Evolutionary conservation across 495 filamentous ascomycete genomes (phyloP).

Genomic region (Penicillium simplicissimum): DNA sequence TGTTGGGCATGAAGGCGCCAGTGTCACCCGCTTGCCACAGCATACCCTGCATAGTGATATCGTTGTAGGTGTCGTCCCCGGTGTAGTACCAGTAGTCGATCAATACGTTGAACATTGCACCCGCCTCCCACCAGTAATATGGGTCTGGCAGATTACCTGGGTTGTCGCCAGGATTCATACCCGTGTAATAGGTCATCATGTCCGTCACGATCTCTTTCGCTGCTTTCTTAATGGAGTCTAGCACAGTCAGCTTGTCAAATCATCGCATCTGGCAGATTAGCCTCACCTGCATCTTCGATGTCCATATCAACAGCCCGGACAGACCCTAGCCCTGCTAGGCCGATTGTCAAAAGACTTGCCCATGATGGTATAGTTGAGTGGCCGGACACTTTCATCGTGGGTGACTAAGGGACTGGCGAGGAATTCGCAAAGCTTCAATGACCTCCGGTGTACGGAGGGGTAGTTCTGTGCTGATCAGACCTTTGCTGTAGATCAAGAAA

Average conservation of each 20-base stretch:
- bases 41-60: slow-evolving; percentile 64
- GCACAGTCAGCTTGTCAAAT: neutral
- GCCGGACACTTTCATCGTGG: slow-evolving; percentile 17
- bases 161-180: slow-evolving; percentile 66
- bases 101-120: slow-evolving; percentile 72
- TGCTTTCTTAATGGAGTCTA: slow-evolving; percentile 52
- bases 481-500: neutral
- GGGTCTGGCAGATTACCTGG: slow-evolving; percentile 73
- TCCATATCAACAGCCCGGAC: slow-evolving; percentile 27
- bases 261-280: neutral
- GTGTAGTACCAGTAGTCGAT: slow-evolving; percentile 87
- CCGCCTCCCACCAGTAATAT: slow-evolving; percentile 85
- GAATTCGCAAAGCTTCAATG: neutral
- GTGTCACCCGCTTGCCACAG: slow-evolving; percentile 69
- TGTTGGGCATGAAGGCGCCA: slow-evolving; percentile 73
- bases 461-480: neutral
- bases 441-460: neutral
- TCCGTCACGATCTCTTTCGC: slow-evolving; percentile 43
- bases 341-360: slow-evolving; percentile 19
- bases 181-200: slow-evolving; percentile 66
- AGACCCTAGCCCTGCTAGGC: slow-evolving; percentile 20
- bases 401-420: neutral
- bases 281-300: slow-evolving; percentile 25
- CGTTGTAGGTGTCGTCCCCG: slow-evolving; percentile 71
- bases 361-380: slow-evolving; percentile 21